Evolutionary conservation across 2,329 filamentous ascomycete genomes (phyloP), one percentile per base, ranked within the genome.

Genomic region (Trichoderma atroviride): DNA sequence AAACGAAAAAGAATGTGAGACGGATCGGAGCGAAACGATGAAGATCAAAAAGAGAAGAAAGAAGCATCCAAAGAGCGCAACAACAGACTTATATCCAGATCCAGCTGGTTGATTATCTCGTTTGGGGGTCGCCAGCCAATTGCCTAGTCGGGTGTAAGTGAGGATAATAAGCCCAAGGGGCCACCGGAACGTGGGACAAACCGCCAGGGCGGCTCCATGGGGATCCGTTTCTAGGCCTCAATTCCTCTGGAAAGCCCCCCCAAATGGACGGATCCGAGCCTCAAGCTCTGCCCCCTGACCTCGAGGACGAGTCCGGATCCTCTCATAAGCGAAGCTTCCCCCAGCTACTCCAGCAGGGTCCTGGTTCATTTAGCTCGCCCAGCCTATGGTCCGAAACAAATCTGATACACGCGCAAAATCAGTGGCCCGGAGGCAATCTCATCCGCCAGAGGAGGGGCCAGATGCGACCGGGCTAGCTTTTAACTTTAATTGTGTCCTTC

Each of bases 311-410:
- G 53, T 31, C 53, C 62, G 37, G 62, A 65, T 47, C 35, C 52
- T 56, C 33, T 29, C 35, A 47, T 27, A 65, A 43, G 53, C 37
- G 62, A 67, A 68, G 56, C 57, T 53, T 16, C 47, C 55, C 55
- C 53, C 50, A 29, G 22, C 50, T 22, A 13, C 50, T 11, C 62
- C n/a, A 33, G 56, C 37, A 59, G 52, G 40, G 50, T 35, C 40
- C 43, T n/a, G 63, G 53, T 31, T 68, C 31, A 37, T 37, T 53
- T 69, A 63, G 68, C 52, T 69, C 59, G 55, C 67, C 59, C 60
- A 43, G 50, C 47, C 52, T 53, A 40, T 50, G 59, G 59, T 64
- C 52, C 71, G 69, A 71, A 73, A 73, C 72, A 31, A 61, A 70
- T 47, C 50, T 72, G 72, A 73, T 60, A 72, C 72, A 65, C 50